Base-by-base conservation (phyloP, 148 eudicot genomes). In the Arctostaphylos glauca region DNA sequence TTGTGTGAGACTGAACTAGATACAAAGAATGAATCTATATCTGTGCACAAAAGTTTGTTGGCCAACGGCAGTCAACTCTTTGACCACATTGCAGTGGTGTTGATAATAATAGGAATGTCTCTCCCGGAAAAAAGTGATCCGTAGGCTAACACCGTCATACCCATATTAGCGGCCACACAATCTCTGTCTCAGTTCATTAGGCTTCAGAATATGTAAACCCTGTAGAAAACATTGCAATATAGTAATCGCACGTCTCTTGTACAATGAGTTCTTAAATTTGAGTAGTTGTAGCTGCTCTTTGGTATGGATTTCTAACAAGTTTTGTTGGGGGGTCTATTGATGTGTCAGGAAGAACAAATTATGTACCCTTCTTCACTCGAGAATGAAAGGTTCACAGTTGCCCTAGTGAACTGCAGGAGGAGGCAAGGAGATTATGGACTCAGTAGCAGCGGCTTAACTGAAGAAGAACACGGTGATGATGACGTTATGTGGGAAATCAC, bases 331-430 rank as follows among this genome's bases (percentile, higher is more conserved):
- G 54, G 0, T 21, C 6, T 53, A 5, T 83, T 78, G 12, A 52
- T 68, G 8, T n/a, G 8, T n/a, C 93, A 94, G 99, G 99, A 96
- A 83, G 98, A 96, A 62, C 99, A 94, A 70, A 86, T 91, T 56
- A 94, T 96, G 85, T 94, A 94, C 76, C 98, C 99, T 16, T 88
- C 91, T 79, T 92, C 94, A 4, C 90, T 96, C 0, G 97, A 96
- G 88, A 92, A 88, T 68, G 98, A 94, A 79, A 83, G 88, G 74
- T 96, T 93, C 82, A 88, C 82, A 49, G 89, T 94, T 78, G 94
- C 96, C 23, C 79, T 96, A 44, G 97, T 92, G 79, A 89, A 89
- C 78, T 88, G 93, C 79, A 84, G 83, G 64, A 89, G 83, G 72
- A 87, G 38, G 38, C 38, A 31, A 31, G 38, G 90, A 66, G 90